A percentile compares a stretch with the other conserved stretches of the same genome.
These are phyloP conservation scores for Xylariaceae sp. DNA, from an alignment of 2,329 filamentous ascomycete genomes.

Conservation along the genomic window DNA sequence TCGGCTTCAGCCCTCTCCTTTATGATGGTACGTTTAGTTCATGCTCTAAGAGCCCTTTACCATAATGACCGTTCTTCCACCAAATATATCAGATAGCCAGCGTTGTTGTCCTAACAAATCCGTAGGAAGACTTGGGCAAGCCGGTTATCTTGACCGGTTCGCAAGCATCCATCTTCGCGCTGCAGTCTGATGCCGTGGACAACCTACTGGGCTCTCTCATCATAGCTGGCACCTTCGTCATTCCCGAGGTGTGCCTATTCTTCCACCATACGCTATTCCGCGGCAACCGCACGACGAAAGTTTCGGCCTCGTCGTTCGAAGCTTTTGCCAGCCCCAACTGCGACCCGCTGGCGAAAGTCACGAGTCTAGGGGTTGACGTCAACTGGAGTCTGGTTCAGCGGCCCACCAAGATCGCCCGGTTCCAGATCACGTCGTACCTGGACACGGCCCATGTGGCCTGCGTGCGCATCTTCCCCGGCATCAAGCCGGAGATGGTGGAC, in stretches of 20 bases:
- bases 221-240: constrained; percentile 88
- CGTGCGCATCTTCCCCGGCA: constrained; percentile 87
- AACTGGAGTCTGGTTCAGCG: constrained; percentile 78
- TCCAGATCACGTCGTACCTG: constrained; percentile 72
- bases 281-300: constrained; percentile 85
- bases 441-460: constrained; percentile 90
- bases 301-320: constrained; percentile 82
- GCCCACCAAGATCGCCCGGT: constrained; percentile 73
- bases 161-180: constrained; percentile 83
- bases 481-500: constrained; percentile 91
- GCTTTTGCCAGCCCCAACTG: constrained; percentile 90
- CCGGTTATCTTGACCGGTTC: constrained; percentile 85
- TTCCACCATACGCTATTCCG: constrained; percentile 91
- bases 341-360: constrained; percentile 78
- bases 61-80: background rate
- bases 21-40: constrained; percentile 66
- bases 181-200: constrained; percentile 89
- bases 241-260: constrained; percentile 91
- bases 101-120: background rate
- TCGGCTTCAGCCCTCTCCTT: constrained; percentile 89
- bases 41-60: background rate
- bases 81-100: background rate
- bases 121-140: constrained; percentile 72
- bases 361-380: constrained; percentile 78
- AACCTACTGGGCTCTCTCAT: constrained; percentile 88